Percentiles rank a stretch among this genome's conserved stretches.
These are phyloP conservation scores for Polyrhizophydium stewartii DNA, from an alignment of 371 early-diverging fungal species.

Conservation along the genomic window DNA sequence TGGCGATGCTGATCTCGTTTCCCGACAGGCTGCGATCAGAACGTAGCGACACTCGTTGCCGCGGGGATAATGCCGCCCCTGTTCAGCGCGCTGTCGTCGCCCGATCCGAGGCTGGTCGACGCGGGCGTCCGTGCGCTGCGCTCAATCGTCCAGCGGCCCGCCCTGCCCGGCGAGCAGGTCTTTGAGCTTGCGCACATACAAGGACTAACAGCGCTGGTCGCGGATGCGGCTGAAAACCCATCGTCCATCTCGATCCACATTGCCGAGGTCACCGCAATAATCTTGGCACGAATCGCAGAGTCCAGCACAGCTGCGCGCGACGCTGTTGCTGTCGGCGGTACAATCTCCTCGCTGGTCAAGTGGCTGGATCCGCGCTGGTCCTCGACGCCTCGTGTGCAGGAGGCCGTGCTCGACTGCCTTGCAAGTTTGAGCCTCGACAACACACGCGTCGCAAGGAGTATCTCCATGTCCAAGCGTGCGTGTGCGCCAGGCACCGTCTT, in stretches of 20 bases:
- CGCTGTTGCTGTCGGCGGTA: slow-evolving; percentile 55
- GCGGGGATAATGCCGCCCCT: slow-evolving; percentile 61
- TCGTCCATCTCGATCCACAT: slow-evolving; percentile 35
- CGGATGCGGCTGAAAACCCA: neutral
- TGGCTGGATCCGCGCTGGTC: slow-evolving; percentile 38
- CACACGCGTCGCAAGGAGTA: slow-evolving; percentile 10
- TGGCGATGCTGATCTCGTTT: too few relatives aligned
- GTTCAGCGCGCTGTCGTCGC: slow-evolving; percentile 51
- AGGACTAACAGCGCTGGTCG: neutral
- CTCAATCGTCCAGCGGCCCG: slow-evolving; percentile 63
- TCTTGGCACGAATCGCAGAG: slow-evolving; percentile 64
- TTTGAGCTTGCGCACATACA: neutral
- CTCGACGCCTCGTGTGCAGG: slow-evolving; percentile 52
- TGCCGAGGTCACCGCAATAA: slow-evolving; percentile 63
- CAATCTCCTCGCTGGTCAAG: slow-evolving; percentile 55
- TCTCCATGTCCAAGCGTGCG: slow-evolving; percentile 2
- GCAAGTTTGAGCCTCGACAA: slow-evolving; percentile 65
- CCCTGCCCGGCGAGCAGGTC: neutral
- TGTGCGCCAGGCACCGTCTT: too few relatives aligned
- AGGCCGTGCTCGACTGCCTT: slow-evolving; percentile 75
- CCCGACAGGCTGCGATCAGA: slow-evolving; percentile 60
- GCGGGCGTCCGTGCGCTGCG: slow-evolving; percentile 70
- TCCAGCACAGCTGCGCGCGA: slow-evolving; percentile 45
- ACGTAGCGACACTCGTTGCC: slow-evolving; percentile 55
- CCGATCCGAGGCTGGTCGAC: slow-evolving; percentile 55